Evolutionary conservation across 768 basidiomycete species (phyloP), one percentile per base, ranked within the genome.

Genomic region (Mycena amicta): DNA sequence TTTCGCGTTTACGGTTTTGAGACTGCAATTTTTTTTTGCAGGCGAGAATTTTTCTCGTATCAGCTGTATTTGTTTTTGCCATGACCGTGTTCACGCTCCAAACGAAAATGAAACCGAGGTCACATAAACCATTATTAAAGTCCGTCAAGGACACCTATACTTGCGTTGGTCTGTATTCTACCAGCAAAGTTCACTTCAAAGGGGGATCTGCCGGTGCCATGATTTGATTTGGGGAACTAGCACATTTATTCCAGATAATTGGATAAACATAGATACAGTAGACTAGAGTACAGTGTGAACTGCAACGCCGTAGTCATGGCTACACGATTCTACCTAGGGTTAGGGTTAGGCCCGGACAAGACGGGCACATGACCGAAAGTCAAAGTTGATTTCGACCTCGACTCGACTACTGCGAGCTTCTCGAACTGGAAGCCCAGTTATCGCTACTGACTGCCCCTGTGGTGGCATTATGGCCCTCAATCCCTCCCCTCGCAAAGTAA

Each of bases 401-500:
- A 41, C 26, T 41, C 26, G 27, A 49, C 16, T 16, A 12, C 31
- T n/a, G 33, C 33, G 8, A 8, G 43, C 43, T 45, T 45, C 43
- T 45, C 43, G 43, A 15, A 23, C 43, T 45, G 43, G 43, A 45
- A 15, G 12, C 13, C 43, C 8, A 18, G 8, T 23, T 45, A n/a
- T 45, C 8, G 43, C 20, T 45, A 45, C 43, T 45, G 22, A 43
- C 41, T 47, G 23, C 50, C 56, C 50, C 45, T n/a, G n/a, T 47
- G 46, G 51, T 50, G 46, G 55, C 52, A 40, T 54, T 50, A 90
- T 90, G 89, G 83, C 87, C 49, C 74, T 89, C 52, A 86, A 76
- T 67, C 75, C 79, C 25, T 89, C 90, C 31, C 90, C 90, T 41
- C 80, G 90, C 57, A 92, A 92, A 74, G 75, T 81, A 5, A 78